Evolutionary conservation across 208 protist genomes (phyloP), one percentile per base, ranked within the genome.

Genomic region (Leishmania guyanensis): DNA sequence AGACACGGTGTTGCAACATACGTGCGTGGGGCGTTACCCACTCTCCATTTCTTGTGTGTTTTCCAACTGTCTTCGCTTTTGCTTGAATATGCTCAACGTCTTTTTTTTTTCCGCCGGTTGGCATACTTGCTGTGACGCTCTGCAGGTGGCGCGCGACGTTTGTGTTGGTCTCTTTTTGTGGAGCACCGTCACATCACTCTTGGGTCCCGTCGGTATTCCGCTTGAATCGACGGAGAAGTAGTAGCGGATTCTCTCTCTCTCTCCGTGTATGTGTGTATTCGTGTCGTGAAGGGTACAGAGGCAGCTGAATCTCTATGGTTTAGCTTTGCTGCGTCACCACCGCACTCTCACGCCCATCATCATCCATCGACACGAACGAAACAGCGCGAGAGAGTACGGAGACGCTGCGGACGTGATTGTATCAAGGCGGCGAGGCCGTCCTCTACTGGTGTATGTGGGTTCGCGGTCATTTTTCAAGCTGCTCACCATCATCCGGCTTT

Each of bases 21-120:
- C 48, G 10, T 73, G 46, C 69, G 46, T 5, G 14, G 16, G 1
- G 43, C 69, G 26, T 16, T 54, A n/a, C 69, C 22, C 43, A 54
- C 43, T 16, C 12, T 9, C 48, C 17, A 50, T 54, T 26, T 50
- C 5, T 54, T 22, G 9, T 73, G 17, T 51, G 1, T 51, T 16
- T 8, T 51, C 14, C 6, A 16, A 48, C 6, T 16, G 9, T 54
- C 26, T 29, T 16, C 4, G 16, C 33, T 53, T n/a, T 53, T 29
- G 14, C 26, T 51, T 33, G 16, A 39, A 22, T 48, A 3, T 48
- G 48, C 60, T 73, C 50, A 80, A 16, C 17, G 48, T 56, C 54
- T 84, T 80, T 81, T 84, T 43, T 58, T 81, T 70, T 36, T 50
- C 36, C 3, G 22, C 46, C 48, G 69, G 22, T 20, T 26, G 10